phyloP scores from a whole-genome alignment of 306 rosid genomes.

The Cucurbita moschata region DNA sequence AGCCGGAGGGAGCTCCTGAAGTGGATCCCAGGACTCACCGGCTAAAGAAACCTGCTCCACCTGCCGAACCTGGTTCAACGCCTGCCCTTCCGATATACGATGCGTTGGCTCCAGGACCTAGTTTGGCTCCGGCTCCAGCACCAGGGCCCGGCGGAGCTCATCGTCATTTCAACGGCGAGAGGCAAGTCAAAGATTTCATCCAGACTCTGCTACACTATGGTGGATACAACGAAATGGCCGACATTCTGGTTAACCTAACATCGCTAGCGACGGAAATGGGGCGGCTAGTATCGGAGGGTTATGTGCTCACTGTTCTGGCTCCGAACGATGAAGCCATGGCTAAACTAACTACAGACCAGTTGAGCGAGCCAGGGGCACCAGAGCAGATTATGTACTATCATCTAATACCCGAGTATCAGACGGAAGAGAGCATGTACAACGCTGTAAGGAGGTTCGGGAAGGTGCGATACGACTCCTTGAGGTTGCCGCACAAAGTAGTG shows the following conservation, averaged over 20 bases:
- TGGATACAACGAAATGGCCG: conserved; percentile 20
- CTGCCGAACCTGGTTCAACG: conserved; percentile 14
- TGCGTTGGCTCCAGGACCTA: conserved; percentile 19
- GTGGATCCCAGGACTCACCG: conserved; percentile 19
- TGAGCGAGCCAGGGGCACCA: conserved; percentile 23
- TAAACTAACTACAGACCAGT: conserved; percentile 17
- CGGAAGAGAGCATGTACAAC: conserved; percentile 26
- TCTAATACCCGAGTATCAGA: conserved; percentile 18
- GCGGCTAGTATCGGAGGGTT: conserved; percentile 19
- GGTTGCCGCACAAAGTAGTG: conserved; percentile 15
- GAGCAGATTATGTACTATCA: conserved; percentile 21
- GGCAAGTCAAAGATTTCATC: conserved; percentile 18
- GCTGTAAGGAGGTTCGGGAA: conserved; percentile 17
- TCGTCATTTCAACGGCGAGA: conserved; percentile 15
- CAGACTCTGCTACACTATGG: conserved; percentile 16
- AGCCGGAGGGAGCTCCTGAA: conserved; percentile 22
- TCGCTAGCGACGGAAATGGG: conserved; percentile 19
- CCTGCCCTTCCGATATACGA: conserved; percentile 12
- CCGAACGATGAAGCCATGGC: conserved; percentile 27
- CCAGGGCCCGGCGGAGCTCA: conserved; percentile 19
- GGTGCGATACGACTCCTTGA: conserved; percentile 13
- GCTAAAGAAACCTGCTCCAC: conserved; percentile 14
- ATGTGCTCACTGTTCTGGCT: conserved; percentile 19
- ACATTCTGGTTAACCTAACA: conserved; percentile 18
- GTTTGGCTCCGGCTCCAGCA: conserved; percentile 19